Base-by-base conservation (phyloP, 2,329 filamentous ascomycete genomes). In the Fusarium equiseti region DNA sequence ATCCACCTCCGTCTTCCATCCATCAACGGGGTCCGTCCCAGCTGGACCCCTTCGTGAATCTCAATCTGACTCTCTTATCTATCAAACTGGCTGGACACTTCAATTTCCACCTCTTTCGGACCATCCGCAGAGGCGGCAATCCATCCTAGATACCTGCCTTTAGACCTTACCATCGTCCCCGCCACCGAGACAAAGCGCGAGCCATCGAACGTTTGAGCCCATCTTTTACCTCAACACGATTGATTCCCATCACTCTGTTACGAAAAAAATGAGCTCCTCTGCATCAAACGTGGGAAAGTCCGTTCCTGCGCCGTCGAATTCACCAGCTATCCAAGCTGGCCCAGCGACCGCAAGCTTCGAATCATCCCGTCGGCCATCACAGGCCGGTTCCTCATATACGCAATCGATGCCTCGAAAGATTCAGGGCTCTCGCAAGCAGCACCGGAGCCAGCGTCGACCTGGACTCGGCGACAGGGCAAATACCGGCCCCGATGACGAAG, bases 371-470 rank as follows among this genome's bases (percentile, higher is more conserved):
- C 86, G 87, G 48, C 81, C 83, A 26, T 79, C 79, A 44, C 80
- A 81, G 66, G 77, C 83, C 9, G 75, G 74, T 24, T 68, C 74
- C 20, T 71, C 77, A 10, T 63, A 73, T 24, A 64, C 78, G 20
- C 80, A 79, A 63, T 65, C 80, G 31, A 75, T 87, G 50, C 89
- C 92, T 54, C 88, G 95, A 75, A 97, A 93, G 81, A 89, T 87
- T 56, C 95, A 98, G 82, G 85, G 84, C 46, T 85, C 87, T 56
- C 92, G 91, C 80, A 95, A 91, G 79, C 94, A 96, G 80, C 94
- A 98, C 83, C 94, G 93, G 79, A 89, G 89, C 70, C 92, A 94
- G 77, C 91, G 91, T 76, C 90, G 91, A 77, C 92, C 94, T 50
- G 85, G 87, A 60, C 66, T 77, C 20, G 78, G 76, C 42, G 78